These are phyloP conservation scores for Bocquillonia castaneifolia DNA, from an alignment of 441 rosid genomes.

Conservation along the genomic window DNA sequence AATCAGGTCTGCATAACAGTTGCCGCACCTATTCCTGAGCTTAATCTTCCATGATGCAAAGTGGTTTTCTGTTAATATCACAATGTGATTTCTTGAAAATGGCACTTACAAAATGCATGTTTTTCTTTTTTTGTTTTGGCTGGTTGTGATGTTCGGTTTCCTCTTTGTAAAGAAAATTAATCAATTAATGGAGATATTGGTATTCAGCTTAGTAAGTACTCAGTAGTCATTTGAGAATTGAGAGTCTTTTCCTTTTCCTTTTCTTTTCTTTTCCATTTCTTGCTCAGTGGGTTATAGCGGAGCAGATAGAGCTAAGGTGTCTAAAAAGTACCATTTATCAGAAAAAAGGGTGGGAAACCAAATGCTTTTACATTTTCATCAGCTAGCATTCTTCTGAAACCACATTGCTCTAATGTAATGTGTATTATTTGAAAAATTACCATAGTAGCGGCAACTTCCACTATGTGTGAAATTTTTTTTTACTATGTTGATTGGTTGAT, in stretches of 20 bases:
- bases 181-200: neutral
- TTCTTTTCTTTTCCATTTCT: no score
- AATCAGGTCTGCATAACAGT: slow-evolving; percentile 45
- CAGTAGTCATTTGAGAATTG: neutral
- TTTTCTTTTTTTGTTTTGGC: neutral
- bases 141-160: neutral
- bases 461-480: neutral
- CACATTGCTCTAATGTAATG: neutral
- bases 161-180: neutral
- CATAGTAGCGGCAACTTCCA: neutral
- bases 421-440: neutral
- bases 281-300: neutral
- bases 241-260: no score
- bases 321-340: neutral
- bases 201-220: neutral
- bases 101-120: neutral
- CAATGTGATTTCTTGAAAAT: neutral
- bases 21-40: slow-evolving; percentile 1
- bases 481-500: neutral
- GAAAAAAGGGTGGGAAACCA: neutral
- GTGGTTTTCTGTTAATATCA: neutral
- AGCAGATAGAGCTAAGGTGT: neutral
- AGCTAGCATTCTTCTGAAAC: neutral
- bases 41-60: neutral
- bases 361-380: neutral